Evolutionary conservation across 2,329 filamentous ascomycete species (phyloP), one percentile per base, ranked within the genome.

Genomic region (Penicillium sp.): DNA sequence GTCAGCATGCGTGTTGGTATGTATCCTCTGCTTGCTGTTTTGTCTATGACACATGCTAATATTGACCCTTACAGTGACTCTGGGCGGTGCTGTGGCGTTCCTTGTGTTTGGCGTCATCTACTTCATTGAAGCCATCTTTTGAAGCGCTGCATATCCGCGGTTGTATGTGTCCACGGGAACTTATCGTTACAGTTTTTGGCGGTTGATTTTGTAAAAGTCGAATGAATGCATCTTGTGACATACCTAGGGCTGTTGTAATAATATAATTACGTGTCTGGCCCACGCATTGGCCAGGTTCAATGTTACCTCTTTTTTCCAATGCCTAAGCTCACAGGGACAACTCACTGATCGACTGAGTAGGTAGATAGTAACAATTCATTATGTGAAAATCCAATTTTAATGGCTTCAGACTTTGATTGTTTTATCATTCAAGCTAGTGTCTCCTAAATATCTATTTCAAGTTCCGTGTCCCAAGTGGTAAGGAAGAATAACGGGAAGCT

Each of bases 1-100:
- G 93, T 98, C 58, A 97, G 91, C 74, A 82, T 98, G 74, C 86
- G 88, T 79, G 87, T 95, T 76, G 88, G 91, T 95, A 81, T 78
- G 88, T 85, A 24, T 43, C 21, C 41, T 51, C 22, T n/a, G 26
- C 43, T 28, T 19, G n/a, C 12, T 17, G 31, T 29, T 37, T n/a
- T 21, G 38, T 45, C 45, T 42, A 34, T 17, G 8, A 15, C 17
- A 8, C 17, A 34, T 4, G 19, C 67, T 73, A 58, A 68, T 53
- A 56, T 35, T 34, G 2, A 37, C 7, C 13, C 26, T 55, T 5
- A 55, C 55, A 95, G 93, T 97, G 32, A 97, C 91, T 29, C 77
- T 97, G 45, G 91, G 93, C 55, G 93, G 93, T 53, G 91, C 93
- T 7, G 72, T 86, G 49, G 89, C 91, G 15, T 98, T 98, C 74